Evolutionary conservation across 1,284 basidiomycete species (phyloP), one percentile per base, ranked within the genome.

Genomic region (Boletellus deceptivus): DNA sequence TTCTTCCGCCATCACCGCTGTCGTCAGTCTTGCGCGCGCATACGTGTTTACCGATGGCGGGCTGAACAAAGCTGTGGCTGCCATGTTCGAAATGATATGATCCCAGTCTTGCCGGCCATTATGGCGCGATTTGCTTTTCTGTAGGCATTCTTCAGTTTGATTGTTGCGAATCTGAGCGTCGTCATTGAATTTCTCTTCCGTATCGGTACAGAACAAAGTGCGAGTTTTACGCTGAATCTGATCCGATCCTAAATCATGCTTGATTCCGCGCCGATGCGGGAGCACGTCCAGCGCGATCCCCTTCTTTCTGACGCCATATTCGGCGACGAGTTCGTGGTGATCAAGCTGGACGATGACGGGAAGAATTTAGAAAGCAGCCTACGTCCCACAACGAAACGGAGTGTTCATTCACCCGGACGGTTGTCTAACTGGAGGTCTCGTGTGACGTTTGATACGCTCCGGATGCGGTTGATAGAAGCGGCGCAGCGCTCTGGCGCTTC

Each of bases 1-100:
- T 47, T 47, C 33, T 47, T 47, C 46, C 5, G 46, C 46, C 10
- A 47, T 47, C 29, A 34, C 46, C 10, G 43, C 46, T 4, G 16
- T 42, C 11, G 46, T 47, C 27, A 22, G 38, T 20, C 10, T 24
- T 7, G 20, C 14, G 5, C 38, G 24, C 8, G 10, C 38, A 24
- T 39, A 42, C 20, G 46, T 47, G 10, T n/a, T 47, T 33, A 22
- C 29, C 6, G 5, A 41, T 10, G 46, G 46, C 24, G 38, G 29
- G 8, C 29, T 47, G 7, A 42, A n/a, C 7, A 37, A 47, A 33
- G n/a, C 46, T 20, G 16, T 47, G 11, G 29, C 20, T 22, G 46
- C 37, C 24, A 14, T 42, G 11, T 20, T 47, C 14, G 46, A 47
- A 29, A 37, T 47, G 38, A 37, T 47, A 31, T 13, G 46, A 10